These are phyloP conservation scores for Lactarius trivialis DNA, from an alignment of 768 basidiomycete genomes.

Conservation along the genomic window DNA sequence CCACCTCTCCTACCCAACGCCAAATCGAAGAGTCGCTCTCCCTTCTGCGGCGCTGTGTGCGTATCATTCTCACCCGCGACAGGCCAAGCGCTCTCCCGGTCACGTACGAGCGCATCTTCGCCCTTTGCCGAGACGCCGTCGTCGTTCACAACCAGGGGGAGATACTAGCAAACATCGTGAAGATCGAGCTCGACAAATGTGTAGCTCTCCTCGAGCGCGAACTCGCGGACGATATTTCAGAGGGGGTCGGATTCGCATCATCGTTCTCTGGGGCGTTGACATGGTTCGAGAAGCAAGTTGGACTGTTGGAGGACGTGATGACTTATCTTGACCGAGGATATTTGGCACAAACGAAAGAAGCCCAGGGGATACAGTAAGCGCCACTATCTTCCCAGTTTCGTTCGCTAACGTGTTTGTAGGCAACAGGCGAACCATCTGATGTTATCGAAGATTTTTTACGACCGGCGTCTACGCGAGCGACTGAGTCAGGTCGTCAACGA, in stretches of 20 bases:
- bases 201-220: constrained; percentile 35
- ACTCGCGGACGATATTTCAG: constrained; percentile 29
- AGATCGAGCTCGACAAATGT: constrained; percentile 54
- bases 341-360: constrained; percentile 31
- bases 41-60: constrained; percentile 35
- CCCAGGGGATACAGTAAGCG: constrained; percentile 29
- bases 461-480: background rate
- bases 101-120: constrained; percentile 53
- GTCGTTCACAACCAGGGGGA: constrained; percentile 47
- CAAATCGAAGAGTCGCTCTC: constrained; percentile 26
- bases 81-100: constrained; percentile 33
- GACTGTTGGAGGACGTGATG: constrained; percentile 27
- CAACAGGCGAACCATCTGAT: constrained; percentile 13
- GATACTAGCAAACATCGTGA: constrained; percentile 50
- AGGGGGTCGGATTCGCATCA: constrained; percentile 48
- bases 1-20: constrained; percentile 8
- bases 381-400: background rate
- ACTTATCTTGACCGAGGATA: constrained; percentile 5
- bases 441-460: constrained; percentile 11
- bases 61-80: constrained; percentile 31
- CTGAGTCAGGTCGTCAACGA: constrained; percentile 6
- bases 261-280: constrained; percentile 49
- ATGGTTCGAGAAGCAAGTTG: constrained; percentile 63
- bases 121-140: constrained; percentile 51
- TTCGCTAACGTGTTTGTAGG: constrained; percentile 6